Conservation (phyloP, 1,284 basidiomycete species). For the Trametes pubescens region DNA sequence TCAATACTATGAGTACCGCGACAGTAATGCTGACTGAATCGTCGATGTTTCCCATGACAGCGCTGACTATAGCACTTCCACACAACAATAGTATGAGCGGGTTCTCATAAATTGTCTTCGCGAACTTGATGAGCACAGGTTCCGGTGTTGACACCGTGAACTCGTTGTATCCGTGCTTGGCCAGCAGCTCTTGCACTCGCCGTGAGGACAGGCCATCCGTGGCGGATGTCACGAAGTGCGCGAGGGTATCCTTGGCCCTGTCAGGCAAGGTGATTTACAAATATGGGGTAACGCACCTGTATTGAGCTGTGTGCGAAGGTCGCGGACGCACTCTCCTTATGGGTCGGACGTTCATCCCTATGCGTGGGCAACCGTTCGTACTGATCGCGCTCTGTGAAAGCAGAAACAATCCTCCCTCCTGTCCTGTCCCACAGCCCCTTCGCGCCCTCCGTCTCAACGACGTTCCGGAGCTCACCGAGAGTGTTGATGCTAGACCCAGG, state of each 20-base stretch:
- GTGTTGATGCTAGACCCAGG: constrained; percentile 39
- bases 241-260: constrained; percentile 65
- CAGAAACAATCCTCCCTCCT: constrained; percentile 46
- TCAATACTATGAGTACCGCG: constrained; percentile 94
- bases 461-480: constrained; percentile 38
- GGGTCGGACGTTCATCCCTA: constrained; percentile 31
- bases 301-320: constrained; percentile 41
- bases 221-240: constrained; percentile 70
- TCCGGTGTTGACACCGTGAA: constrained; percentile 90
- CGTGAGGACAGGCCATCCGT: constrained; percentile 68
- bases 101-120: constrained; percentile 93
- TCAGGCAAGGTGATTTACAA: background rate
- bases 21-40: constrained; percentile 94
- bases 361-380: constrained; percentile 46
- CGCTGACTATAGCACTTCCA: constrained; percentile 87
- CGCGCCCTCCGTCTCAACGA: constrained; percentile 41
- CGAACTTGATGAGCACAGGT: constrained; percentile 85
- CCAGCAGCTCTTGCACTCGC: constrained; percentile 73
- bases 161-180: constrained; percentile 89
- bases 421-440: constrained; percentile 50
- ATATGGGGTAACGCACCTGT: constrained; percentile 55
- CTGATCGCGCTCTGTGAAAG: constrained; percentile 27
- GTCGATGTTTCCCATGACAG: constrained; percentile 92
- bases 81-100: constrained; percentile 92
- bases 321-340: constrained; percentile 48